Evolutionary conservation across 2,329 filamentous ascomycete genomes (phyloP), one percentile per base, ranked within the genome.

Genomic region (Fusarium sp.): DNA sequence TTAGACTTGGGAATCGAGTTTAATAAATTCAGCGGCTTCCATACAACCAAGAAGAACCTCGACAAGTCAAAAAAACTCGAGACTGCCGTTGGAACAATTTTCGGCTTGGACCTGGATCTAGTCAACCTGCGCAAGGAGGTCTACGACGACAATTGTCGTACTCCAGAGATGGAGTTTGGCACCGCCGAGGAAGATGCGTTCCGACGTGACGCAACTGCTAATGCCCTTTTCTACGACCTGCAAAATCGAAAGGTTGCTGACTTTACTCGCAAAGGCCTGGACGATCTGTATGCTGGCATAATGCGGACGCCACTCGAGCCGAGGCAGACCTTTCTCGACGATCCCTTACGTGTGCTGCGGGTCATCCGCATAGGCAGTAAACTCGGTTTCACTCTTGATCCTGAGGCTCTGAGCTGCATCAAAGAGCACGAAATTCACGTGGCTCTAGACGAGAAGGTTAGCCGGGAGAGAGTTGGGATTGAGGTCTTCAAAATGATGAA

Each of bases 261-360:
- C 14, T 50, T 47, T 39, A 38, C 21, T 22, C 8, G 42, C 42
- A 55, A 28, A 39, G 52, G 42, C 14, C 52, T 55, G 21, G 52
- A 33, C 11, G 52, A 55, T 28, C 14, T 55, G 33, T 33, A 36
- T 15, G 22, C 42, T 22, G 42, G 52, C n/a, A 55, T 49, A 26
- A 49, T 49, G 33, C 33, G 52, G 33, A 55, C 52, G n/a, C 52
- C 52, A 47, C 52, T 55, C 5, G 33, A 47, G 33, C 42, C 52
- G 5, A 55, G 31, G 33, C 52, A 47, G 13, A 49, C 42, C 7
- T 56, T 56, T 31, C 42, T 56, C 43, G 52, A 56, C 10, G 52
- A 56, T 22, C 52, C 43, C 14, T 49, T 56, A 21, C 28, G 52
- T 14, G 42, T 55, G 14, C n/a, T 55, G 13, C 52, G 52, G 6